Base-by-base conservation (phyloP, 2,329 filamentous ascomycete species). In the Aureobasidium sp. region DNA sequence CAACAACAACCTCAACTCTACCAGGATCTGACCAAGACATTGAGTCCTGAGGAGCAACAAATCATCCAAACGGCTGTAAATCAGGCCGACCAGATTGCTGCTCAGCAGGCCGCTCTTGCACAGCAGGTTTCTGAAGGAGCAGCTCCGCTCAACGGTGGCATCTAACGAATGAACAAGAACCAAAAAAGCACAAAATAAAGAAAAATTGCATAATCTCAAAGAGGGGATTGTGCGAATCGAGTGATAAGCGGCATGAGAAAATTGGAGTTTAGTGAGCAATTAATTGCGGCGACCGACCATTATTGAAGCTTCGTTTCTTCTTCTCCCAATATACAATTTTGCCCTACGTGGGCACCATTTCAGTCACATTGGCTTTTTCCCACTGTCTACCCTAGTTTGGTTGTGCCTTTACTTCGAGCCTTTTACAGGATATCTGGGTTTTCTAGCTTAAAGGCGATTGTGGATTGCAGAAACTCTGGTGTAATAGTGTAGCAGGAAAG, bases 1-100 rank as follows among this genome's bases (percentile, higher is more conserved):
- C 87, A 88, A 77, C 88, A 92, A 69, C 91, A 97, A 71, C 92
- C 93, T 17, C 88, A 92, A 67, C 87, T 96, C 67, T 99, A 97
- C 73, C 80, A 87, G 47, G 87, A 82, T 63, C 81, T 99, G 63
- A 91, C 90, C 26, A 85, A 87, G 67, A 88, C 90, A 64, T 83
- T 97, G 44, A 86, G 84, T 41, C 80, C 85, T 0, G 90, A 94
- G 55, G 92, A 97, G 72, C 90, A 94, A 73, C 83, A 83, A 65
- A 82, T 95, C 53, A 84, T 97, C 65, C 87, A 95, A 73, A 83
- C 80, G 26, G 90, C 93, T 62, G 84, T 96, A 64, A 81, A 87
- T 66, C 84, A 89, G 74, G 89, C 89, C 62, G 83, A 86, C 65
- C 77, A 78, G 62, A 80, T 85, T 67, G 70, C 70, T 29, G 76